phyloP scores from a whole-genome alignment of 2,329 filamentous ascomycete genomes.

The Aspergillus sp. region DNA sequence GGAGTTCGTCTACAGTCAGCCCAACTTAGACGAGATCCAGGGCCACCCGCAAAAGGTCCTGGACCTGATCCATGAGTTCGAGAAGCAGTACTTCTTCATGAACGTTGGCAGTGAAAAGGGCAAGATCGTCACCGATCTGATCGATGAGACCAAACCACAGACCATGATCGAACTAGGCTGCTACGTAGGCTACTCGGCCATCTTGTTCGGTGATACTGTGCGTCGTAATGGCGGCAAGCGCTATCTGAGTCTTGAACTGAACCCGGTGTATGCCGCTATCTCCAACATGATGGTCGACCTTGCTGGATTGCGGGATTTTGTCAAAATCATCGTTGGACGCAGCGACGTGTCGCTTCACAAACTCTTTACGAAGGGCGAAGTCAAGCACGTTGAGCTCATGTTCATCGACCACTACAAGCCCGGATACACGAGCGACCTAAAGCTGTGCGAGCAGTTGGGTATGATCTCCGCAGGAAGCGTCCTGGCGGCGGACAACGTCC shows the following conservation, averaged over 20 bases:
- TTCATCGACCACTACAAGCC: slow-evolving; percentile 79
- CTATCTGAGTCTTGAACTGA: slow-evolving; percentile 66
- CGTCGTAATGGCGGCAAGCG: slow-evolving; percentile 54
- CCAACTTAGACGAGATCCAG: slow-evolving; percentile 55
- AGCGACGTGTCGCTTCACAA: slow-evolving; percentile 58
- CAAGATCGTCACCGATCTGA: slow-evolving; percentile 59
- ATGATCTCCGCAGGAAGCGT: slow-evolving; percentile 51
- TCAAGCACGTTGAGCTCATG: slow-evolving; percentile 59
- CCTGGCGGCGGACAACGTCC: slow-evolving; percentile 39
- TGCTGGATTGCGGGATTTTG: slow-evolving; percentile 61
- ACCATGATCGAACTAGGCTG: slow-evolving; percentile 72
- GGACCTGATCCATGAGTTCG: slow-evolving; percentile 62
- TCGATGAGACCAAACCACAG: slow-evolving; percentile 56
- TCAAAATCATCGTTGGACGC: slow-evolving; percentile 62
- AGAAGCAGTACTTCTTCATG: slow-evolving; percentile 63
- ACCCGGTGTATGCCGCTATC: slow-evolving; percentile 64
- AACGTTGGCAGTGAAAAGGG: slow-evolving; percentile 72
- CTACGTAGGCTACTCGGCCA: slow-evolving; percentile 73
- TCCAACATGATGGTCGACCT: slow-evolving; percentile 62
- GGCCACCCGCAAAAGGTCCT: slow-evolving; percentile 58
- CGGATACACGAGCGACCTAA: slow-evolving; percentile 64
- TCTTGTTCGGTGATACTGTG: slow-evolving; percentile 63
- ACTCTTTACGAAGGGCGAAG: slow-evolving; percentile 45
- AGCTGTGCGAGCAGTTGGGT: slow-evolving; percentile 64
- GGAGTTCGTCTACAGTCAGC: slow-evolving; percentile 57